Percentiles rank a stretch among this genome's conserved stretches.
phyloP scores from a whole-genome alignment of 176 grass and related monocot genomes.

The Aegilops sharonensis region DNA sequence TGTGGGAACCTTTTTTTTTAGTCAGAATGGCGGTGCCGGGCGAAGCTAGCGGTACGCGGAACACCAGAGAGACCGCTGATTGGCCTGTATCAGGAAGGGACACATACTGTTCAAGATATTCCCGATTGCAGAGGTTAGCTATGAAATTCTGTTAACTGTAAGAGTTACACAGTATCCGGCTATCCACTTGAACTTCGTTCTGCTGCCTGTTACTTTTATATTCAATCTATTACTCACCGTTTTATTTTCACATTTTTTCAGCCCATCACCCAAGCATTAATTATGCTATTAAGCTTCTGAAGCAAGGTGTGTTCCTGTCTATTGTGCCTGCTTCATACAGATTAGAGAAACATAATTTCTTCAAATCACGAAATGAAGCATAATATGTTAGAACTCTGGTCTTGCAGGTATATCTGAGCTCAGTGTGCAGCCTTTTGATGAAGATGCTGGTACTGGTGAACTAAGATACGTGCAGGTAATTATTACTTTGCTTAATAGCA shows the following conservation, averaged over 20 bases:
- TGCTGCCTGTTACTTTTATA: not conserved
- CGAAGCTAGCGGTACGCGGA: constrained; percentile 90
- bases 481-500: constrained; percentile 36
- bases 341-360: not conserved
- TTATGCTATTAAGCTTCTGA: constrained; percentile 73
- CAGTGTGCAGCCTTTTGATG: constrained; percentile 75
- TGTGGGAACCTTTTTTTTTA: constrained; percentile 25
- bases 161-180: not conserved
- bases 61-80: constrained; percentile 64
- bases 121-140: constrained; percentile 77
- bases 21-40: constrained; percentile 94
- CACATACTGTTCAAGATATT: constrained; percentile 80
- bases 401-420: constrained; percentile 83
- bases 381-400: constrained; percentile 29
- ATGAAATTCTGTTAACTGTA: not conserved
- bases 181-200: not conserved
- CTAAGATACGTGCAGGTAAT: constrained; percentile 91
- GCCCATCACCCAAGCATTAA: constrained; percentile 97
- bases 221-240: constrained; percentile 11
- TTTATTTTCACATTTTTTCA: constrained; percentile 37
- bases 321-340: constrained; percentile 13
- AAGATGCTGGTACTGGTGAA: constrained; percentile 78
- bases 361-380: not conserved
- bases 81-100: constrained; percentile 91
- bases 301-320: constrained; percentile 50